Evolutionary conservation across 1,284 basidiomycete species (phyloP).

Genomic region (Cutaneotrichosporon sp.): DNA sequence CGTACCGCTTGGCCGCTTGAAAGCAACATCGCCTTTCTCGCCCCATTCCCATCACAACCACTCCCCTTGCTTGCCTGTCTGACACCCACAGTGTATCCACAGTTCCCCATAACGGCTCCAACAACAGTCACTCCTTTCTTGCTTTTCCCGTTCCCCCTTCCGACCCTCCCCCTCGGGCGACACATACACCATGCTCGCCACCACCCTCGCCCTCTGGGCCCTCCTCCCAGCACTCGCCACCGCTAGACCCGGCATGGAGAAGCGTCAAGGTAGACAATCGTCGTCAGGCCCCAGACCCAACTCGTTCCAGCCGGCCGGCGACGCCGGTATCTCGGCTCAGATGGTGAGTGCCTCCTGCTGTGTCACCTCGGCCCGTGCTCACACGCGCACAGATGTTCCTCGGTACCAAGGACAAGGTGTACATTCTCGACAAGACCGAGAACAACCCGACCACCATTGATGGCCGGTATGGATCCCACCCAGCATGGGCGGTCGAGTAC

Average conservation of each 20-base stretch:
- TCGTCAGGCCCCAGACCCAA: slow-evolving; percentile 25
- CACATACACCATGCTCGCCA: slow-evolving; percentile 4
- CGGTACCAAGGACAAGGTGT: slow-evolving; percentile 56
- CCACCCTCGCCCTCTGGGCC: slow-evolving; percentile 10
- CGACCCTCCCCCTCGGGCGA: background rate
- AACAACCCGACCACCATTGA: slow-evolving; percentile 63
- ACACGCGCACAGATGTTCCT: slow-evolving; percentile 54
- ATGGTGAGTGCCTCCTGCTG: slow-evolving; percentile 42
- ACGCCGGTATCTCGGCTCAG: slow-evolving; percentile 51
- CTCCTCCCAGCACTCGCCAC: slow-evolving; percentile 20
- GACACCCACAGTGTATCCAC: background rate
- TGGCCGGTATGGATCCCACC: slow-evolving; percentile 48
- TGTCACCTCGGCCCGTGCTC: background rate
- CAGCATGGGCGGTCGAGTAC: slow-evolving; percentile 57
- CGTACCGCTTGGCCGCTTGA: background rate
- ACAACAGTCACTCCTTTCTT: background rate
- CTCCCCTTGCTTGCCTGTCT: background rate
- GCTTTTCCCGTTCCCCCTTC: background rate
- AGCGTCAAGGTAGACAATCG: slow-evolving; percentile 5
- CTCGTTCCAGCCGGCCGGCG: slow-evolving; percentile 44
- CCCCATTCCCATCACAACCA: background rate
- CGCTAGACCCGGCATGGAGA: background rate
- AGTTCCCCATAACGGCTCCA: background rate
- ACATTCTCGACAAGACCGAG: slow-evolving; percentile 57
- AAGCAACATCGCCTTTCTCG: background rate